Conservation (phyloP, 345 rosid genomes). For the Eucalyptus decipiens region DNA sequence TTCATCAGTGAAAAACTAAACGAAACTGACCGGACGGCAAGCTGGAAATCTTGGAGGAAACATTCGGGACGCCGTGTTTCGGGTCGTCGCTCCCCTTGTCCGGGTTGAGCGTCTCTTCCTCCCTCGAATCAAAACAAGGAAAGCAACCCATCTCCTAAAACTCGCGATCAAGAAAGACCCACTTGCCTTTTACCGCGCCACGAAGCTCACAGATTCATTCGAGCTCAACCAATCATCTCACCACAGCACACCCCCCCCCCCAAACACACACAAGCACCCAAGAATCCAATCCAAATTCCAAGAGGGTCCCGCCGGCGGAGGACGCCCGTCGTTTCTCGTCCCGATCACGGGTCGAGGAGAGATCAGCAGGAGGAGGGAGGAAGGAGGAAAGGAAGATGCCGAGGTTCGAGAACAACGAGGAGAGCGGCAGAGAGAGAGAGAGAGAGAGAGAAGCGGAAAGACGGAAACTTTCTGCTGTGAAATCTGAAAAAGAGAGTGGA, state of each 20-base stretch:
- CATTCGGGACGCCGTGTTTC: slow-evolving; percentile 31
- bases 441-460: neutral
- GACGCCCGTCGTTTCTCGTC: neutral
- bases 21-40: slow-evolving; percentile 51
- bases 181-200: neutral
- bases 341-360: neutral
- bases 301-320: neutral
- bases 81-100: slow-evolving; percentile 36
- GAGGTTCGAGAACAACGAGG: neutral
- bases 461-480: neutral
- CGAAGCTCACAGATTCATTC: neutral
- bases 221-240: neutral
- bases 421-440: neutral
- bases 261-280: neutral
- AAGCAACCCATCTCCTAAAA: slow-evolving; percentile 69
- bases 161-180: slow-evolving; percentile 1
- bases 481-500: neutral
- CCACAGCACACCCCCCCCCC: neutral
- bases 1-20: neutral
- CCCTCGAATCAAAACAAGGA: slow-evolving; percentile 78
- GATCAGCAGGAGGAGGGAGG: neutral
- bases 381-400: neutral
- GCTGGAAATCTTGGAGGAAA: slow-evolving; percentile 46
- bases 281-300: neutral
- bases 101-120: slow-evolving; percentile 60